Base-by-base conservation (phyloP, 352 stramenopile species). In the Phytophthora citricola region DNA sequence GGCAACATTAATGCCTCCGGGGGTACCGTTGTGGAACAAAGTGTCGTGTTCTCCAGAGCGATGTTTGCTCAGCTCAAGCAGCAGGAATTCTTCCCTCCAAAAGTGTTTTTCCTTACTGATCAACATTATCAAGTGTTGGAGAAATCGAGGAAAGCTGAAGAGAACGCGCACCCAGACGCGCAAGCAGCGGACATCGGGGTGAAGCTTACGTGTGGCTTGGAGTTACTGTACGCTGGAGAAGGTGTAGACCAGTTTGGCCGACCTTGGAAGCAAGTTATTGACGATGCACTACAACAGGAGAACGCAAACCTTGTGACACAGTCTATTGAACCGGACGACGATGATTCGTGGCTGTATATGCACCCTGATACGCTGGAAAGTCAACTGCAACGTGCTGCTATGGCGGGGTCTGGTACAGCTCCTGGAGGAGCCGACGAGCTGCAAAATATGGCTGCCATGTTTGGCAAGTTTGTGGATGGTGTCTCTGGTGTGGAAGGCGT, bases 41-140 rank as follows among this genome's bases (percentile, higher is more conserved):
- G 76, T 52, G 73, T 94, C 29, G 75, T 76, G 14, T 92, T 95
- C 44, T 89, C 88, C n/a, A 80, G 85, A 51, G 89, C 83, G 22
- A 91, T 92, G 76, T 95, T 90, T 51, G 88, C 88, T 22, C 83
- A 94, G 69, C 66, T 94, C 27, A 92, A 88, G 66, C 83, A 93
- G 56, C 88, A 95, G 62, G 57, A 78, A 22, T 93, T 94, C 52
- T 81, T 75, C 51, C 65, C 85, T 6, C 88, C 86, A 0, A 88
- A 89, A 39, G 51, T 71, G 20, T 95, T 95, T 58, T 58, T 79
- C 24, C 14, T 10, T 27, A 43, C 24, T 6, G 38, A 71, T 66
- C 58, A 53, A 24, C 59, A 58, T n/a, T 73, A 66, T 47, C 45
- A 48, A 55, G 63, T 66, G 26, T 36, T 61, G 12, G 40, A 66